These are phyloP conservation scores for Parmelia sp. DNA, from an alignment of 495 filamentous ascomycete species.

Conservation along the genomic window DNA sequence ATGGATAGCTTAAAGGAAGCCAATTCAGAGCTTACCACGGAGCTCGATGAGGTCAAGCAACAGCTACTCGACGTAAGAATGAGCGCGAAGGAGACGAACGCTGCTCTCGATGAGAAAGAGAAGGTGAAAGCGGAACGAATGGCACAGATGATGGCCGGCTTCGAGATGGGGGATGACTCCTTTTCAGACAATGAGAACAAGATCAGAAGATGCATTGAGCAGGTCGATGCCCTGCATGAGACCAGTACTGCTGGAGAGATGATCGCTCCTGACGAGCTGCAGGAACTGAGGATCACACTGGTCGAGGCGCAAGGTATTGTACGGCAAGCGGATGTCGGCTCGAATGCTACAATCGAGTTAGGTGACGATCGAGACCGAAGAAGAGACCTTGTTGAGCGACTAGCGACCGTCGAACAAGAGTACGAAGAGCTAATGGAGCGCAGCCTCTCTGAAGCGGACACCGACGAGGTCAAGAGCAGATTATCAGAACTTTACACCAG, in stretches of 20 bases:
- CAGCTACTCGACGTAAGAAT: conserved; percentile 92
- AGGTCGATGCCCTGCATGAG: conserved; percentile 71
- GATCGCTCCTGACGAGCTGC: conserved; percentile 73
- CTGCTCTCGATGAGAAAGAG: conserved; percentile 89
- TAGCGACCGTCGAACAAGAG: conserved; percentile 66
- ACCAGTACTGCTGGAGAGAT: conserved; percentile 67
- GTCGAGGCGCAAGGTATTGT: conserved; percentile 88
- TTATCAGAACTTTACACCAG: conserved; percentile 69
- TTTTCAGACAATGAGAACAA: conserved; percentile 86
- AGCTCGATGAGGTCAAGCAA: conserved; percentile 94
- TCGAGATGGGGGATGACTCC: conserved; percentile 82
- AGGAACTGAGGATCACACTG: conserved; percentile 67
- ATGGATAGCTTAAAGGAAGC: conserved; percentile 97
- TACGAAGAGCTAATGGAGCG: conserved; percentile 75
- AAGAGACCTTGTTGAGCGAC: conserved; percentile 62
- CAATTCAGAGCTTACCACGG: conserved; percentile 81
- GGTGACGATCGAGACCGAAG: conserved; percentile 57
- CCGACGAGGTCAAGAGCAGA: conserved; percentile 73
- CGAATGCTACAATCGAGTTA: conserved; percentile 59
- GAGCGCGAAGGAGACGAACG: conserved; percentile 86
- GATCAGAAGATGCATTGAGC: conserved; percentile 72
- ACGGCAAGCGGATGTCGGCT: conserved; percentile 81
- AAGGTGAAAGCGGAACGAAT: conserved; percentile 97
- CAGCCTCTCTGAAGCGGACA: conserved; percentile 71
- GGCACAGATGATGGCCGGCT: conserved; percentile 99